Evolutionary conservation across 495 filamentous ascomycete genomes (phyloP), one percentile per base, ranked within the genome.

Genomic region (Chaetomium cochliodes): DNA sequence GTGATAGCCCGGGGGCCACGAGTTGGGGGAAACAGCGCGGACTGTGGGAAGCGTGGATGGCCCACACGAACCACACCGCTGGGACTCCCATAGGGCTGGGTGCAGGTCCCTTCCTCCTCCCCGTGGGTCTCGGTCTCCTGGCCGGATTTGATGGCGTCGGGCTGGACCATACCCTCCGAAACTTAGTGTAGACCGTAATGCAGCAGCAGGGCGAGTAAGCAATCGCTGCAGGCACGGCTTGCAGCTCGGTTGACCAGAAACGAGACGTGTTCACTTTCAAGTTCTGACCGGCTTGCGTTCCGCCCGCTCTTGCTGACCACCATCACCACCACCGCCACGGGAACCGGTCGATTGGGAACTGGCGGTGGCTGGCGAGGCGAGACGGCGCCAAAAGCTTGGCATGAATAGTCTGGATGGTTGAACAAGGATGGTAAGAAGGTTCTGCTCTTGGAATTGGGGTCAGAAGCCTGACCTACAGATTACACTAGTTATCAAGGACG

Each of bases 331-430:
- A 15, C 41, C 51, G 51, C 56, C 30, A 50, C 28, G 37, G 37
- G 57, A 54, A 65, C 64, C 51, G 9, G 59, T 54, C 57, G 26
- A 46, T 39, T 65, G 49, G 64, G 30, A 56, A 51, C 51, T 22
- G 51, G 33, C 47, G 60, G 49, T 63, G 60, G 60, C 65, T 63
- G 53, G 20, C 47, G 44, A 54, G 53, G 65, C 65, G 49, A 49
- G 28, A 60, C 59, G 60, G 65, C 65, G 47, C 44, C 41, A 44
- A 54, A 54, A 52, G 65, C 60, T 63, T 67, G 49, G 54, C 65
- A 13, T 30, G 20, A 37, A 57, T 28, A 53, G 22, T 46, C 37
- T 4, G 23, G 16, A 2, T 44, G 46, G 25, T 20, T 47, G 16
- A 2, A 65, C 20, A 49, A 33, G 37, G 47, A 58, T 42, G 37